phyloP scores from a whole-genome alignment of 345 rosid species.

The Durio zibethinus region DNA sequence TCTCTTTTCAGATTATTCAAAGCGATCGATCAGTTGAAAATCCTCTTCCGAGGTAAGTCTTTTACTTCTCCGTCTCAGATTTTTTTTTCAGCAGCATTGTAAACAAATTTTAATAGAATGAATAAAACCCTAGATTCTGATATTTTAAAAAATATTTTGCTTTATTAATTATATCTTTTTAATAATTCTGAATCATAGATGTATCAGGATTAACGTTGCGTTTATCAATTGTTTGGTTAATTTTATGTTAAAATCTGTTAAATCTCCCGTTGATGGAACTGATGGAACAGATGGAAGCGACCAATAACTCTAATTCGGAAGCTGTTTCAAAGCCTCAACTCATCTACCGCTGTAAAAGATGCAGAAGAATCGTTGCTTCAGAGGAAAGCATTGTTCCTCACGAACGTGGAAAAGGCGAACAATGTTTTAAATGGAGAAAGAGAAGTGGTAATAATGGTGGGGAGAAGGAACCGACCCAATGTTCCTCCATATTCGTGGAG shows the following conservation, averaged over 20 bases:
- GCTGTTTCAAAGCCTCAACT: constrained; percentile 39
- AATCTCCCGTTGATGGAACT: background rate
- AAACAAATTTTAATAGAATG: background rate
- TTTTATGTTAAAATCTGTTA: background rate
- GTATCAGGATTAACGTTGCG: background rate
- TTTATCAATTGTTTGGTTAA: no score
- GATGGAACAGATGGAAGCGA: constrained; percentile 24
- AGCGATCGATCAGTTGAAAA: background rate
- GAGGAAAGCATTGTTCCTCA: constrained; percentile 63
- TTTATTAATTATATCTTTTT: background rate
- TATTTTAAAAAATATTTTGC: no score
- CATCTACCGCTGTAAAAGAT: constrained; percentile 78
- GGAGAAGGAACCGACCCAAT: constrained; percentile 38
- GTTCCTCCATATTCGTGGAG: constrained; percentile 83
- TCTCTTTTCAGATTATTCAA: background rate
- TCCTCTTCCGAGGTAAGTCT: background rate
- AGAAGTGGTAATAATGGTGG: constrained; percentile 31
- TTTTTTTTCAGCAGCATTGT: background rate
- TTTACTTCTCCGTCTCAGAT: background rate
- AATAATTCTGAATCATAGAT: background rate
- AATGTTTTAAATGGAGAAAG: constrained; percentile 75
- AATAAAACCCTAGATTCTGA: background rate
- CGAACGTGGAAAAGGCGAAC: constrained; percentile 69
- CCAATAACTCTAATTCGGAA: constrained; percentile 24
- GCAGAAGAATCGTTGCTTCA: constrained; percentile 73